Percentiles rank a stretch among this genome's conserved stretches.
phyloP scores from a whole-genome alignment of 345 rosid species.

The Salix caprea region DNA sequence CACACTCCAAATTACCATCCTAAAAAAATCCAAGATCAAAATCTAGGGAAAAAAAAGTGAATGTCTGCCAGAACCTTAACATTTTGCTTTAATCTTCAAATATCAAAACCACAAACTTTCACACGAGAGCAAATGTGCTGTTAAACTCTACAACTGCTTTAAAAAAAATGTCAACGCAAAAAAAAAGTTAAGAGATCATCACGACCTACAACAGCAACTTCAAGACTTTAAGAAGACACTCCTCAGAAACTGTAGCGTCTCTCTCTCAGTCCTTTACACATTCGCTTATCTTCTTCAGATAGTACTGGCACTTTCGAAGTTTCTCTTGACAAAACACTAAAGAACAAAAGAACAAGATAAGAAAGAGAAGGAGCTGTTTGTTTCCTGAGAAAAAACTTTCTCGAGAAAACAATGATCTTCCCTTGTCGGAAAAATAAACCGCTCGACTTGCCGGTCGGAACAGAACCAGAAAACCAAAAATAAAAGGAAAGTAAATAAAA shows the following conservation, averaged over 20 bases:
- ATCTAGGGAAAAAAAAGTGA: background rate
- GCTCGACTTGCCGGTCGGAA: constrained; percentile 21
- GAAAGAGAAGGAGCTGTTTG: constrained; percentile 9
- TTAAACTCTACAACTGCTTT: background rate
- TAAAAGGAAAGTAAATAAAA: constrained; percentile 13
- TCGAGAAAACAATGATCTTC: constrained; percentile 9
- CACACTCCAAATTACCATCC: background rate
- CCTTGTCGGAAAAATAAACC: background rate
- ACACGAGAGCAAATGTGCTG: background rate
- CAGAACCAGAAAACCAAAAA: constrained; percentile 8
- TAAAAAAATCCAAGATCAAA: background rate
- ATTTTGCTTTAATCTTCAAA: background rate
- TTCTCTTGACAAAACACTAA: constrained; percentile 1
- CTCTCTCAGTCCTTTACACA: constrained; percentile 25
- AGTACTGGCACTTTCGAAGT: constrained; percentile 8
- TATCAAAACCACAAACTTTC: constrained; percentile 5
- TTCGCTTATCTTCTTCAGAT: constrained; percentile 27
- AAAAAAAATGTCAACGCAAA: background rate
- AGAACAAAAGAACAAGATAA: background rate
- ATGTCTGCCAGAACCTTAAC: background rate
- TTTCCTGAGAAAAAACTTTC: constrained; percentile 23
- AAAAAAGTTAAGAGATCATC: constrained; percentile 31
- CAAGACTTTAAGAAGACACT: constrained; percentile 15
- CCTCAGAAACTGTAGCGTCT: constrained; percentile 12
- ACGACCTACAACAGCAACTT: constrained; percentile 38